phyloP scores from a whole-genome alignment of 2,329 filamentous ascomycete genomes.

The Byssothecium circinans region DNA sequence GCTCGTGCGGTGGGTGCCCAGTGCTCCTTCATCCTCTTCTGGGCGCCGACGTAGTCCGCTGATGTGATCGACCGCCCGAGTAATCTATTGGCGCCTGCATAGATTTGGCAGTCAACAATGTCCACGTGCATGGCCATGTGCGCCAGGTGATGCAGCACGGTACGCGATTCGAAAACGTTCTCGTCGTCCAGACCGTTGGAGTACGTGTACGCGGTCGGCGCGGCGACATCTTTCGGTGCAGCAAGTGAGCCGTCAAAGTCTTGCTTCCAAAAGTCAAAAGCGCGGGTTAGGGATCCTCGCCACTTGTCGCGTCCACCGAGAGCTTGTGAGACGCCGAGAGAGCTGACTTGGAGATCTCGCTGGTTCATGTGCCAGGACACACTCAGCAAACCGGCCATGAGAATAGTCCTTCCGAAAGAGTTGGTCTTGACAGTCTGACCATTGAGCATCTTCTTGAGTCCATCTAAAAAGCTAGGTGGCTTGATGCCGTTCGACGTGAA shows the following conservation, averaged over 20 bases:
- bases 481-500: constrained; percentile 80
- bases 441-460: constrained; percentile 84
- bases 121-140: constrained; percentile 99
- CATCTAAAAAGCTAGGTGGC: constrained; percentile 84
- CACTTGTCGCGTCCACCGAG: constrained; percentile 89
- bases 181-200: constrained; percentile 55
- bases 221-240: constrained; percentile 48
- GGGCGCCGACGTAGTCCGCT: constrained; percentile 77
- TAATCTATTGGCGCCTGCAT: constrained; percentile 81
- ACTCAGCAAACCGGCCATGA: constrained; percentile 92
- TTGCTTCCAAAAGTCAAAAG: constrained; percentile 90
- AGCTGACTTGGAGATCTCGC: constrained; percentile 87
- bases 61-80: constrained; percentile 82
- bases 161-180: constrained; percentile 82
- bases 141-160: constrained; percentile 87
- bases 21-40: constrained; percentile 78
- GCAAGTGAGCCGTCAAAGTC: constrained; percentile 84
- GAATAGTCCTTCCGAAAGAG: constrained; percentile 85
- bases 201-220: constrained; percentile 34
- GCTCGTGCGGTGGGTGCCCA: constrained; percentile 91
- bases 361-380: constrained; percentile 99
- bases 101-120: constrained; percentile 96
- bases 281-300: constrained; percentile 79
- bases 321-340: constrained; percentile 76
- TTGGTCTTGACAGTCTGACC: constrained; percentile 87